Evolutionary conservation across 164 flowering plant species (phyloP).

Genomic region (Liriodendron chinense): DNA sequence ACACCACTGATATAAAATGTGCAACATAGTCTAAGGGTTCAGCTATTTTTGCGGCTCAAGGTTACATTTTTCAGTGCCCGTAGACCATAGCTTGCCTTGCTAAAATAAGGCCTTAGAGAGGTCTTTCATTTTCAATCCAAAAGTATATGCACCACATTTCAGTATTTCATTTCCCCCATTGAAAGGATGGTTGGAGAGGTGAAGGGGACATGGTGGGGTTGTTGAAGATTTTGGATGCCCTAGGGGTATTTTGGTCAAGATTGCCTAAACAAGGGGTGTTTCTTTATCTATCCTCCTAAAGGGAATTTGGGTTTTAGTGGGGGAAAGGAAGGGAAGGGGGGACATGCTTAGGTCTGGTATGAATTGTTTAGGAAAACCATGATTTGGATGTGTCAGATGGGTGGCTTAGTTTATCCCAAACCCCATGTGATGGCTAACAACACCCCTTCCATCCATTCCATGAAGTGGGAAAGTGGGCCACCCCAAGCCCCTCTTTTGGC

Average conservation of each 20-base stretch:
- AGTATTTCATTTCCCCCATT: background rate
- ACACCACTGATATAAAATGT: background rate
- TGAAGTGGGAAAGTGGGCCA: slow-evolving; percentile 31
- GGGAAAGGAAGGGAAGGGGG: slow-evolving; percentile 3
- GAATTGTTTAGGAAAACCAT: slow-evolving; percentile 35
- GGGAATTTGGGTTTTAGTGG: background rate
- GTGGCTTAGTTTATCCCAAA: slow-evolving; percentile 19
- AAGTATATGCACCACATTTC: background rate
- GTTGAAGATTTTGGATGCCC: background rate
- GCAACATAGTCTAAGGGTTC: background rate
- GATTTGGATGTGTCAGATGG: slow-evolving; percentile 36
- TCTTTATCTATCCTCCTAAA: background rate
- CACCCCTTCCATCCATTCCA: slow-evolving; percentile 15
- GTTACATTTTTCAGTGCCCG: background rate
- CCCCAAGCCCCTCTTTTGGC: background rate
- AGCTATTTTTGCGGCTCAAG: background rate
- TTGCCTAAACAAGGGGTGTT: background rate
- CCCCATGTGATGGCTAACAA: slow-evolving; percentile 35
- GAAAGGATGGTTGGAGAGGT: background rate
- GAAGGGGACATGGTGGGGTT: background rate
- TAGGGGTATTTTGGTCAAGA: background rate
- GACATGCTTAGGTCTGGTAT: slow-evolving; percentile 32
- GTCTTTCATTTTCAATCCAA: background rate
- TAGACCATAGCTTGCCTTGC: background rate
- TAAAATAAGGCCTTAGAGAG: background rate